Evolutionary conservation across 2,329 filamentous ascomycete genomes (phyloP).

Genomic region (Fusarium sp.): DNA sequence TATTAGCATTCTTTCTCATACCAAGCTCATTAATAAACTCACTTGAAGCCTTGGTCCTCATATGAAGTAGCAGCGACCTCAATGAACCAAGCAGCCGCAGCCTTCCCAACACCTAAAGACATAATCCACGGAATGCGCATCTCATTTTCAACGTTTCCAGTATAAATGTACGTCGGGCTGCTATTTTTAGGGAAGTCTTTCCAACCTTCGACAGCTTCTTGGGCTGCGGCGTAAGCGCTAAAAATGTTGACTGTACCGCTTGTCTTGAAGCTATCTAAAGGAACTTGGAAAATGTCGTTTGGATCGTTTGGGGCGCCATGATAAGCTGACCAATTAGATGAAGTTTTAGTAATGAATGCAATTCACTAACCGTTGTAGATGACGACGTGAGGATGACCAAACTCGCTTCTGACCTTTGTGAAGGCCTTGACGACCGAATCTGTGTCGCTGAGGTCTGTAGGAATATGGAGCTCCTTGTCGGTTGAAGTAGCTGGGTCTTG

Average conservation of each 20-base stretch:
- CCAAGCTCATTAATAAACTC: accelerated
- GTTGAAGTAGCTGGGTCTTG: background rate
- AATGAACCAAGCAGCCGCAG: background rate
- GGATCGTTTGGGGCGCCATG: background rate
- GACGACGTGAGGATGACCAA: conserved; percentile 1
- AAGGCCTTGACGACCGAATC: background rate
- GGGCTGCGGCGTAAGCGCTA: conserved; percentile 6
- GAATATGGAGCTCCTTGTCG: background rate
- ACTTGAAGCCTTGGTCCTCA: conserved; percentile 3
- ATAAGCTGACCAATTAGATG: background rate
- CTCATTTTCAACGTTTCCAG: conserved; percentile 4
- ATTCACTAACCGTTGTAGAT: background rate
- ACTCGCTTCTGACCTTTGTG: background rate
- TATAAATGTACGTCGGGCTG: background rate
- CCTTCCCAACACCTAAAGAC: conserved; percentile 10
- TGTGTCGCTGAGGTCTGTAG: background rate
- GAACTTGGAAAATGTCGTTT: background rate
- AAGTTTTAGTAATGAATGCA: accelerated
- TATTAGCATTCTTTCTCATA: accelerated
- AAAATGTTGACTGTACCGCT: background rate
- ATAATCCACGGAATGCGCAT: background rate
- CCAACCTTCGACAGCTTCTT: conserved; percentile 8
- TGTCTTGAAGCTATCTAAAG: background rate
- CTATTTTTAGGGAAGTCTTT: background rate
- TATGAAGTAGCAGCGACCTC: background rate